phyloP scores from a whole-genome alignment of 139 green algal species.

The Helicosporidium sp. region DNA sequence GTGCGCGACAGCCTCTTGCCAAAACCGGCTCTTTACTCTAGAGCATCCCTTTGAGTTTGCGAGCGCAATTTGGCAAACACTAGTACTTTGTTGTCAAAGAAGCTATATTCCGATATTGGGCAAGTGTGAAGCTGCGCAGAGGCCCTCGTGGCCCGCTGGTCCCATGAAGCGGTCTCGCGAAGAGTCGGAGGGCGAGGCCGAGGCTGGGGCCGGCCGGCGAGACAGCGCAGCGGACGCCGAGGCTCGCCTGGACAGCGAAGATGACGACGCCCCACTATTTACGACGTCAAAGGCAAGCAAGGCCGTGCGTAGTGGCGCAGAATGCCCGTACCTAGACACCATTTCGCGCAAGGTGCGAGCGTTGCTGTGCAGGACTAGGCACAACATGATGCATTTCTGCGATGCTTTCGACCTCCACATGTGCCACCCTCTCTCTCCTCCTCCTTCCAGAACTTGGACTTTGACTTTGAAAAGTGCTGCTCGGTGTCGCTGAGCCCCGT shows the following conservation, averaged over 20 bases:
- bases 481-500: slow-evolving; percentile 68
- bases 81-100: too few relatives aligned
- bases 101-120: too few relatives aligned
- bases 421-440: not conserved
- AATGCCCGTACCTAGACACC: slow-evolving; percentile 96
- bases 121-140: not conserved
- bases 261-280: slow-evolving; percentile 21
- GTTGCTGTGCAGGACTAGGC: not conserved
- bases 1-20: too few relatives aligned
- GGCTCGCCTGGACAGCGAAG: too few relatives aligned
- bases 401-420: not conserved
- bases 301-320: slow-evolving; percentile 32
- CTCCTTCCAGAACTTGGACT: slow-evolving; percentile 66
- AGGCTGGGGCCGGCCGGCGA: not conserved
- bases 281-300: slow-evolving; percentile 5
- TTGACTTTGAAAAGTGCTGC: slow-evolving; percentile 99
- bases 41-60: too few relatives aligned
- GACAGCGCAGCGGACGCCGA: slow-evolving; percentile 4
- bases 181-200: not conserved
- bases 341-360: slow-evolving; percentile 52
- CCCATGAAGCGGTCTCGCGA: slow-evolving; percentile 3
- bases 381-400: not conserved
- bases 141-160: not conserved
- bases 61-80: too few relatives aligned
- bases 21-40: too few relatives aligned